A percentile compares a stretch with the other conserved stretches of the same genome.
phyloP scores from a whole-genome alignment of 805 yeast genomes.

The Zygotorulaspora danielsina region DNA sequence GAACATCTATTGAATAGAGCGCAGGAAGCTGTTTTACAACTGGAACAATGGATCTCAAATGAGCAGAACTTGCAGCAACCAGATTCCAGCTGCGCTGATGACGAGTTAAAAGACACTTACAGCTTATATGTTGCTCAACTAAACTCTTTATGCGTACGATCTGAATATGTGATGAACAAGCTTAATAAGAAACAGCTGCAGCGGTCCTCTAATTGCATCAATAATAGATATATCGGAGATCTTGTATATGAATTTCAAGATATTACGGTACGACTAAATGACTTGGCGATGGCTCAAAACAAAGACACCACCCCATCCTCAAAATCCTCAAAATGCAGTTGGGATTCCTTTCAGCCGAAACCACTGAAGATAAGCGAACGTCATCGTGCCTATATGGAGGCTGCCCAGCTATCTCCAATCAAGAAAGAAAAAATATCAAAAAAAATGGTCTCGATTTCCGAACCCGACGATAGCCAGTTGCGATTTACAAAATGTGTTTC shows the following conservation, averaged over 20 bases:
- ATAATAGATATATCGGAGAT: constrained; percentile 21
- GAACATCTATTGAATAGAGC: constrained; percentile 27
- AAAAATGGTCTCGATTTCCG: constrained; percentile 5
- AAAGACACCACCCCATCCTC: constrained; percentile 19
- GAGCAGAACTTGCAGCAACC: constrained; percentile 18
- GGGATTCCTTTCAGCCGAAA: constrained; percentile 13
- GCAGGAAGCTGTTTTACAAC: constrained; percentile 30
- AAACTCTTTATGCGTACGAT: constrained; percentile 26
- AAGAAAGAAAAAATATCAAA: constrained; percentile 7
- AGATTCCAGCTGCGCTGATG: constrained; percentile 9
- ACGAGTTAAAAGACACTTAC: constrained; percentile 15
- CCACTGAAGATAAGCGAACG: constrained; percentile 29
- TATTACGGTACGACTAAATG: constrained; percentile 25
- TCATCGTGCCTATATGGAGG: constrained; percentile 9
- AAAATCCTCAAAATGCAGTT: constrained; percentile 14
- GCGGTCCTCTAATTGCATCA: constrained; percentile 5
- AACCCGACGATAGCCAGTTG: background rate
- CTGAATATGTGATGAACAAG: constrained; percentile 23
- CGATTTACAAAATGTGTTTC: constrained; percentile 13
- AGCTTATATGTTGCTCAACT: constrained; percentile 27
- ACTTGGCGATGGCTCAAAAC: constrained; percentile 16
- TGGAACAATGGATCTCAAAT: constrained; percentile 30
- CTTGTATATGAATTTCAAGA: constrained; percentile 29
- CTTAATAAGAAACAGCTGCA: constrained; percentile 13
- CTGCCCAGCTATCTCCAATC: constrained; percentile 10